Evolutionary conservation across 1,284 basidiomycete genomes (phyloP).

Genomic region (Cutaneotrichosporon daszewskae): DNA sequence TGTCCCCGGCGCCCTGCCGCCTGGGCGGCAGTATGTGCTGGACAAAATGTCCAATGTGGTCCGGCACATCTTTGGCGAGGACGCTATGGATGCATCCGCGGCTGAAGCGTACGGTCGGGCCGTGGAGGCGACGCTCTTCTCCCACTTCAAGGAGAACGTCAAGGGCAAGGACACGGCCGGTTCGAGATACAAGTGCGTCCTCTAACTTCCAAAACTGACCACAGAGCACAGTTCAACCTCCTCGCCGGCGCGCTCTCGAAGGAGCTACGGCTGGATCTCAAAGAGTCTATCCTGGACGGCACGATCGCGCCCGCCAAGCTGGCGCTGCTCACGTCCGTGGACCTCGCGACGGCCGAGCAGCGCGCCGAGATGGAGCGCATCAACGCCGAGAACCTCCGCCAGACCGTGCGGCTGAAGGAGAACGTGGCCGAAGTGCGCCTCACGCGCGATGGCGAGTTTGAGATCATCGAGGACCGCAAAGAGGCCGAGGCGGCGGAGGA

Average conservation of each 20-base stretch:
- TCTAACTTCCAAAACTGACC: slow-evolving; percentile 12
- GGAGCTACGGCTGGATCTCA: slow-evolving; percentile 25
- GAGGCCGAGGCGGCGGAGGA: slow-evolving; percentile 9
- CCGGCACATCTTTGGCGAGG: slow-evolving; percentile 23
- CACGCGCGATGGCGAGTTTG: slow-evolving; percentile 37
- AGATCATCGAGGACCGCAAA: slow-evolving; percentile 21
- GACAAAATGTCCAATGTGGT: slow-evolving; percentile 26
- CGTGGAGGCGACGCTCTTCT: slow-evolving; percentile 31
- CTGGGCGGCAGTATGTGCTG: slow-evolving; percentile 33
- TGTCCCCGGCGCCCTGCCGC: slow-evolving; percentile 17
- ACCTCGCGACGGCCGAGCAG: slow-evolving; percentile 36
- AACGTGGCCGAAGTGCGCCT: slow-evolving; percentile 20
- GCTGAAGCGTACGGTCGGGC: slow-evolving; percentile 21
- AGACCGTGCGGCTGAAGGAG: slow-evolving; percentile 31
- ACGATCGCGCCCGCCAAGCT: slow-evolving; percentile 24
- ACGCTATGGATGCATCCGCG: slow-evolving; percentile 15
- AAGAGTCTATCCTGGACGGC: slow-evolving; percentile 18
- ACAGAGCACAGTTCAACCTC: slow-evolving; percentile 39
- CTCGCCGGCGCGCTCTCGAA: slow-evolving; percentile 30
- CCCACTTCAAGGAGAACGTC: slow-evolving; percentile 29
- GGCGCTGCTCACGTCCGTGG: slow-evolving; percentile 29
- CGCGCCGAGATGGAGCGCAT: slow-evolving; percentile 31
- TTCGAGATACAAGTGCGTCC: slow-evolving; percentile 39
- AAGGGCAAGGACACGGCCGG: slow-evolving; percentile 36
- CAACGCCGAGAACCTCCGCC: slow-evolving; percentile 28